Conservation (phyloP, 768 basidiomycete species). For the Suillus subalutaceus region DNA sequence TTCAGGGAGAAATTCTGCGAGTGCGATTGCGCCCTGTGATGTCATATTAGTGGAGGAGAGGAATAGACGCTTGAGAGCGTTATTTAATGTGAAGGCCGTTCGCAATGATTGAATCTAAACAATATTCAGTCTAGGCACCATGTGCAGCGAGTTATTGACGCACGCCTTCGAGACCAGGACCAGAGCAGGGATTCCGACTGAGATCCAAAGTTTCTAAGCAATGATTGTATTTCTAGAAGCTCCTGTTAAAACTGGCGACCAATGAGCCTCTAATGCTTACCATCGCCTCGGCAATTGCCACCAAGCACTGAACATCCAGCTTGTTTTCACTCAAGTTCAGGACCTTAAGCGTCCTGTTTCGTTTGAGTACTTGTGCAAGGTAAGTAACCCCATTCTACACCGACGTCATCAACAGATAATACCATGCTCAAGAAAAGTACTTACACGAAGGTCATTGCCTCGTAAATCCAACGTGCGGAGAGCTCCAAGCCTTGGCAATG, state of each 20-base stretch:
- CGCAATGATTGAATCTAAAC: slow-evolving; percentile 80
- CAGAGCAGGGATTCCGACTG: slow-evolving; percentile 91
- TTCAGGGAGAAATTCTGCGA: slow-evolving; percentile 96
- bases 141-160: slow-evolving; percentile 27
- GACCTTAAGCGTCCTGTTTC: slow-evolving; percentile 93
- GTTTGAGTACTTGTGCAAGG: slow-evolving; percentile 92
- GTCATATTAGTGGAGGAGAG: slow-evolving; percentile 81
- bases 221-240: slow-evolving; percentile 86
- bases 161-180: slow-evolving; percentile 89
- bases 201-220: slow-evolving; percentile 93
- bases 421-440: slow-evolving; percentile 31
- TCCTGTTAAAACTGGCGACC: slow-evolving; percentile 3
- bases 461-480: slow-evolving; percentile 88
- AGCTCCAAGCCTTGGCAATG: slow-evolving; percentile 81
- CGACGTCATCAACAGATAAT: slow-evolving; percentile 5
- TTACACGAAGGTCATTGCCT: slow-evolving; percentile 88
- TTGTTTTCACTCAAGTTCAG: slow-evolving; percentile 95
- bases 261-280: slow-evolving; percentile 44
- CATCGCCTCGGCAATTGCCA: slow-evolving; percentile 84
- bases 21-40: slow-evolving; percentile 86
- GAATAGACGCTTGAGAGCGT: slow-evolving; percentile 89
- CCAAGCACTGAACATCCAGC: slow-evolving; percentile 80
- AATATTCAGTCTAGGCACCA: neutral
- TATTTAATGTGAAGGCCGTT: slow-evolving; percentile 91
- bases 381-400: slow-evolving; percentile 76